A percentile compares a stretch with the other conserved stretches of the same genome.
These are phyloP conservation scores for Musa balbisiana DNA, from an alignment of 202 grass and related monocot genomes.

Conservation along the genomic window DNA sequence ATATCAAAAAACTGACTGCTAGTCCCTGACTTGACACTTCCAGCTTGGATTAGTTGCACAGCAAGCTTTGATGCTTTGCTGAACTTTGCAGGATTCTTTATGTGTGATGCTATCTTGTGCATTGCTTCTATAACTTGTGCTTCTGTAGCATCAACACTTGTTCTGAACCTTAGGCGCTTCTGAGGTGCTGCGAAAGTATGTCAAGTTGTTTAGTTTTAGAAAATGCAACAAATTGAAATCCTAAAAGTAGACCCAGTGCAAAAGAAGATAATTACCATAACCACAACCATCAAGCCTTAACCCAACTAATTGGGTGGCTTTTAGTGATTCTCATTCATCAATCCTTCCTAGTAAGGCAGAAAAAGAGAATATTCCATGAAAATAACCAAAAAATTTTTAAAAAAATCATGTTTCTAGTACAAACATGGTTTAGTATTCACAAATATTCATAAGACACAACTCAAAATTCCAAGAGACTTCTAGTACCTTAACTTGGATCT, in stretches of 20 bases:
- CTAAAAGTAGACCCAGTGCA: background rate
- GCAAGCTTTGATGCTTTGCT: slow-evolving; percentile 87
- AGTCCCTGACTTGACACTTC: slow-evolving; percentile 73
- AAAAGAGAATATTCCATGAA: background rate
- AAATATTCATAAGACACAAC: background rate
- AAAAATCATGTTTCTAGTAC: background rate
- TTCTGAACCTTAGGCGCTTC: slow-evolving; percentile 81
- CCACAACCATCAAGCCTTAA: slow-evolving; percentile 4
- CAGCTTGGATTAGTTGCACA: slow-evolving; percentile 66
- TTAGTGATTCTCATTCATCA: background rate
- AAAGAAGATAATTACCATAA: background rate
- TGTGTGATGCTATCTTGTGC: slow-evolving; percentile 86
- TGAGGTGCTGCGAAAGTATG: slow-evolving; percentile 35
- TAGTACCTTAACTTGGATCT: background rate
- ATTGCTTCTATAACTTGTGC: slow-evolving; percentile 78
- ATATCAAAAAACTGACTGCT: slow-evolving; percentile 55
- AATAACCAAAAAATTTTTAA: background rate
- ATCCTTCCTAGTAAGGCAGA: background rate
- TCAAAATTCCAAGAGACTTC: no score
- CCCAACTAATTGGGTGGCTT: background rate
- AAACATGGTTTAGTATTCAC: background rate
- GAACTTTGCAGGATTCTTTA: slow-evolving; percentile 85
- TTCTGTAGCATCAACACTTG: slow-evolving; percentile 73
- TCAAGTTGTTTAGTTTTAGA: slow-evolving; percentile 5
- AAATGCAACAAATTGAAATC: slow-evolving; percentile 2